Percentiles rank a stretch among this genome's conserved stretches.
Conservation (phyloP, 2,329 filamentous ascomycete genomes). For the Calonectria hawksworthii region DNA sequence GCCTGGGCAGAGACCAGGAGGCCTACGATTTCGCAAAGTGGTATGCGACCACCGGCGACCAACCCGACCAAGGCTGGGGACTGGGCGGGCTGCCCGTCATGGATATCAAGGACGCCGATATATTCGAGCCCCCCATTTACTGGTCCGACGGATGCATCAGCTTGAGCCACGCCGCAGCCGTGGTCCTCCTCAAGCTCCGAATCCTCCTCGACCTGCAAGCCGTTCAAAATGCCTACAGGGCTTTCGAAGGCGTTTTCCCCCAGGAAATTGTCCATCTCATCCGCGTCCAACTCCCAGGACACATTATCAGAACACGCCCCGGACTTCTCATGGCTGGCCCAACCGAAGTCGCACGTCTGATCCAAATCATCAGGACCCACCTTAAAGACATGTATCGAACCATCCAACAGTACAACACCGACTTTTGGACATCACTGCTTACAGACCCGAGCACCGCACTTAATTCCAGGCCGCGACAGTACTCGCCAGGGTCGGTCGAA, state of each 20-base stretch:
- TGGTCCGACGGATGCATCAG: slow-evolving; percentile 19
- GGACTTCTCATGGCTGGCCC: slow-evolving; percentile 14
- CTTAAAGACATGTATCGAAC: slow-evolving; percentile 26
- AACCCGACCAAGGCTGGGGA: slow-evolving; percentile 36
- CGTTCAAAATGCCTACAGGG: slow-evolving; percentile 27
- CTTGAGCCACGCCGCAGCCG: slow-evolving; percentile 30
- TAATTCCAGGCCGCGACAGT: slow-evolving; percentile 13
- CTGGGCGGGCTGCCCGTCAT: slow-evolving; percentile 41
- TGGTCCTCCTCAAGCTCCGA: slow-evolving; percentile 43
- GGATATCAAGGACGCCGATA: slow-evolving; percentile 55
- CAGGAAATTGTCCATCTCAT: slow-evolving; percentile 41
- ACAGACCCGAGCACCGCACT: not conserved
- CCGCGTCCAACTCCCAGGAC: slow-evolving; percentile 29
- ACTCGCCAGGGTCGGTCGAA: slow-evolving; percentile 18
- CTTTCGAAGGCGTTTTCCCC: slow-evolving; percentile 27
- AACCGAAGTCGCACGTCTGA: not conserved
- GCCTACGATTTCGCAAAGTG: slow-evolving; percentile 60
- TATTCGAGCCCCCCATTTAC: slow-evolving; percentile 51
- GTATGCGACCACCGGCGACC: slow-evolving; percentile 39
- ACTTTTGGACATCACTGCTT: slow-evolving; percentile 39
- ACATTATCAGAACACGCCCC: not conserved
- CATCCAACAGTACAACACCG: slow-evolving; percentile 29
- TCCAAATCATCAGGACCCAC: slow-evolving; percentile 35
- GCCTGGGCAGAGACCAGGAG: slow-evolving; percentile 64
- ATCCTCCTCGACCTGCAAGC: slow-evolving; percentile 40